These are phyloP conservation scores for Paecilomyces sp. DNA, from an alignment of 2,329 filamentous ascomycete genomes.

Conservation along the genomic window DNA sequence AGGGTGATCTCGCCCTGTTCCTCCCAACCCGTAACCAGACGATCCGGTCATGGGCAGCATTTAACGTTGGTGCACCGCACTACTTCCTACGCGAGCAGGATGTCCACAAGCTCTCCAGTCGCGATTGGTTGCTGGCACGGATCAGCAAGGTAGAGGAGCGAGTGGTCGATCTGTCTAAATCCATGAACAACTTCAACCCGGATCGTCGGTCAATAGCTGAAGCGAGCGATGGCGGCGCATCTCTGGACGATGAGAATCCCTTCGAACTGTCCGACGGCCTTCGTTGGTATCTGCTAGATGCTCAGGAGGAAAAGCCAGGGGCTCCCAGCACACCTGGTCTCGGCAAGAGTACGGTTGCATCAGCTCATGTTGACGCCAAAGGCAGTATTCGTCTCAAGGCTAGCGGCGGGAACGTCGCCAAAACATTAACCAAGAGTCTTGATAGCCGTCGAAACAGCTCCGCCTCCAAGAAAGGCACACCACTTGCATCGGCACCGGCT, in stretches of 20 bases:
- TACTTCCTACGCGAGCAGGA: conserved; percentile 96
- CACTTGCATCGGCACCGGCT: conserved; percentile 21
- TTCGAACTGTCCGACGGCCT: conserved; percentile 94
- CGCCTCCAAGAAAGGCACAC: conserved; percentile 65
- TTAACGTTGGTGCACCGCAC: conserved; percentile 95
- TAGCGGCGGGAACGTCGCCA: conserved; percentile 66
- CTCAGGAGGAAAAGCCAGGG: conserved; percentile 82
- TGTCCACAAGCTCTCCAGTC: conserved; percentile 69
- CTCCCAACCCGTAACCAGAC: conserved; percentile 90
- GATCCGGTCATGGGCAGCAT: conserved; percentile 92
- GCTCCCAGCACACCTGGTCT: conserved; percentile 89
- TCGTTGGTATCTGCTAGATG: conserved; percentile 93
- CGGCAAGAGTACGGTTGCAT: conserved; percentile 84
- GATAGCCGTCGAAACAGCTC: conserved; percentile 87
- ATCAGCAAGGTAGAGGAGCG: conserved; percentile 88
- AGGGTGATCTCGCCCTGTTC: conserved; percentile 90
- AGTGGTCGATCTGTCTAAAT: conserved; percentile 84
- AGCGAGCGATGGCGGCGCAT: conserved; percentile 48
- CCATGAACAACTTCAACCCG: conserved; percentile 50
- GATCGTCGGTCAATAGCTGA: conserved; percentile 45
- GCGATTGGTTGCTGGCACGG: conserved; percentile 94
- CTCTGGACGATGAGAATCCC: conserved; percentile 83
- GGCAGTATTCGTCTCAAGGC: conserved; percentile 54
- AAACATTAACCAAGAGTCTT: conserved; percentile 76
- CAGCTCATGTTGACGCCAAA: conserved; percentile 77